Percentiles rank a stretch among this genome's conserved stretches.
Evolutionary conservation across 2,329 filamentous ascomycete species (phyloP).

Genomic region (Verticillium nonalfalfae): DNA sequence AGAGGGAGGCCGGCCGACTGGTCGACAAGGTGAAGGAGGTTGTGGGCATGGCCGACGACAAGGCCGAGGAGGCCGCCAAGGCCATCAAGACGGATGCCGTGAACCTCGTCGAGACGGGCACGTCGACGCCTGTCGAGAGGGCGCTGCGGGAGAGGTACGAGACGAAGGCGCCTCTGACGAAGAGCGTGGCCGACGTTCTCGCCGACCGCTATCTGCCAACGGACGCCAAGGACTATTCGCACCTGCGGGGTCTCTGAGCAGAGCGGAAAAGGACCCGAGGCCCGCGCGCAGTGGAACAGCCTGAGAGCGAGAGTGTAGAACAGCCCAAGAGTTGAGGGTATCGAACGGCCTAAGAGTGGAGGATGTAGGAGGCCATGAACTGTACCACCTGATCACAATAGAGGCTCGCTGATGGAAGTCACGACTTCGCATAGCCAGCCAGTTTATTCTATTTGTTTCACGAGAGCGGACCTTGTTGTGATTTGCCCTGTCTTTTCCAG

Average conservation of each 20-base stretch:
- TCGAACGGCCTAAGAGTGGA: background rate
- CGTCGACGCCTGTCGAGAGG: constrained; percentile 35
- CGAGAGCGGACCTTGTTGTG: background rate
- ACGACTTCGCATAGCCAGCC: background rate
- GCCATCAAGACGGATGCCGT: constrained; percentile 24
- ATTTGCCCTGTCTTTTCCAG: too few species aligned
- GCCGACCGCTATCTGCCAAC: constrained; percentile 48
- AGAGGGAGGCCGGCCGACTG: constrained; percentile 5
- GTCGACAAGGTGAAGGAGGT: constrained; percentile 22
- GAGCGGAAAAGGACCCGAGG: background rate
- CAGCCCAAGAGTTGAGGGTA: background rate
- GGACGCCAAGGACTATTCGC: constrained; percentile 36
- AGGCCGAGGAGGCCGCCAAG: constrained; percentile 31
- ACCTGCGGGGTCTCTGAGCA: constrained; percentile 28
- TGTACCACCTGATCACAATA: background rate
- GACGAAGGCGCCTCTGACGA: constrained; percentile 31
- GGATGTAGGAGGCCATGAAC: background rate
- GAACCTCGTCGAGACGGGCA: constrained; percentile 16
- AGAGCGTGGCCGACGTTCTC: constrained; percentile 46
- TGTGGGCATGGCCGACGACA: constrained; percentile 18
- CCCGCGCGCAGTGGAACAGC: too few species aligned
- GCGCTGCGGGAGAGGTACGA: constrained; percentile 47
- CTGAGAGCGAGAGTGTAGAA: too few species aligned
- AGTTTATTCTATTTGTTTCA: background rate
- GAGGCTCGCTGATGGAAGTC: background rate